phyloP scores from a whole-genome alignment of 768 basidiomycete species.

The Pisolithus sp. region DNA sequence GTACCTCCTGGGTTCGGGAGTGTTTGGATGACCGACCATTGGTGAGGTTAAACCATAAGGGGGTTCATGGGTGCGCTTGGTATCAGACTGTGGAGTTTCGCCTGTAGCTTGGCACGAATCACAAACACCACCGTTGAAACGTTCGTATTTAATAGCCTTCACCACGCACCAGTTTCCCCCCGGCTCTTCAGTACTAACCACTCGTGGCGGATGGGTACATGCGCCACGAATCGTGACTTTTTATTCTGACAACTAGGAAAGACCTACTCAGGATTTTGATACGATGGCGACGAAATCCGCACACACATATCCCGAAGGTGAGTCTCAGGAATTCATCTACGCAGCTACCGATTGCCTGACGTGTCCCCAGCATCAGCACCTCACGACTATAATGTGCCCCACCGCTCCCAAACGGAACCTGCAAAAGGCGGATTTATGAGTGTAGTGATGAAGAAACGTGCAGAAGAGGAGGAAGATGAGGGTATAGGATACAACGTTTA shows the following conservation, averaged over 20 bases:
- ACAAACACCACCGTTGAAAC: too few relatives aligned
- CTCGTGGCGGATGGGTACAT: not conserved
- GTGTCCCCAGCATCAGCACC: slow-evolving; percentile 7
- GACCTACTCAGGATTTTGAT: not conserved
- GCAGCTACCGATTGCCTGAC: not conserved
- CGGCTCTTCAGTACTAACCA: too few relatives aligned
- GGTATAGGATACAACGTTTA: not conserved
- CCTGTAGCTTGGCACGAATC: too few relatives aligned
- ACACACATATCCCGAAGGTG: not conserved
- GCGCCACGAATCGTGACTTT: not conserved
- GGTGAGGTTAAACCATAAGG: too few relatives aligned
- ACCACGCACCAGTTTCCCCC: too few relatives aligned
- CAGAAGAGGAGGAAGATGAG: slow-evolving; percentile 12
- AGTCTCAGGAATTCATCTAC: not conserved
- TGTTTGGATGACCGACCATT: too few relatives aligned
- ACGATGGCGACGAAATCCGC: not conserved
- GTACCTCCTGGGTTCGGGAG: too few relatives aligned
- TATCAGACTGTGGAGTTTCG: too few relatives aligned
- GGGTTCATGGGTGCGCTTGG: too few relatives aligned
- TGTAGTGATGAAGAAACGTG: slow-evolving; percentile 13
- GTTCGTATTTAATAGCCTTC: too few relatives aligned
- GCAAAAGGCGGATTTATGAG: slow-evolving; percentile 12
- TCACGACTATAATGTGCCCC: slow-evolving; percentile 2
- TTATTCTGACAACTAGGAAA: not conserved
- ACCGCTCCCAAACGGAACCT: slow-evolving; percentile 12